Evolutionary conservation across 2,329 filamentous ascomycete genomes (phyloP), one percentile per base, ranked within the genome.

Genomic region (Fusarium liriodendri): DNA sequence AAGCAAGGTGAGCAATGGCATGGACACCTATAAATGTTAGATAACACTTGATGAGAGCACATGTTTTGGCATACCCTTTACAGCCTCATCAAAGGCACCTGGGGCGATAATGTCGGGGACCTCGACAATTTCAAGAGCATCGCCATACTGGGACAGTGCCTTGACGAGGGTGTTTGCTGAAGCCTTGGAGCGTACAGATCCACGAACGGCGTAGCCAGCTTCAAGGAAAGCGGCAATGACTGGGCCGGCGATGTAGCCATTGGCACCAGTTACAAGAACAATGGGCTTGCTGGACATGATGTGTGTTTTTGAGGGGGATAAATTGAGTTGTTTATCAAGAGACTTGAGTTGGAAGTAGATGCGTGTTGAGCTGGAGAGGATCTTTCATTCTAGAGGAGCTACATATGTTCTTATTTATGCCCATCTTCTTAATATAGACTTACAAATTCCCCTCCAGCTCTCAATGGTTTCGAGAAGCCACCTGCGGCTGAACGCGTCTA

Each of bases 211-310:
- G 62, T 84, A 84, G 3, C 83, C 83, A 14, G 78, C 79, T 20
- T 79, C 64, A 7, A 85, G 81, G 22, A 84, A 80, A 18, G 79
- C 78, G 22, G 82, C 76, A 25, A 83, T 80, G 16, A 83, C 80
- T n/a, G 79, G 76, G 14, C 77, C 79, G 20, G 79, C 82, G 45
- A 85, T 83, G 74, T 83, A 85, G 62, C 83, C 83, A 61, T 84
- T 84, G 63, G 83, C 82, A 32, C 83, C 83, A 1, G 83, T 83
- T 20, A 85, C 78, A 13, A 82, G 78, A 14, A 82, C 79, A 77
- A 77, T 74, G 16, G 52, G 66, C 35, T 78, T 78, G 33, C 33
- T 52, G 33, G 71, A 55, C 76, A 78, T 78, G 64, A 20, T 76
- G 29, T 22, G 22, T 38, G 22, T 25, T 38, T 38, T 25, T 27